These are phyloP conservation scores for Flaveria trinervia DNA, from an alignment of 129 eudicot species.

Conservation along the genomic window DNA sequence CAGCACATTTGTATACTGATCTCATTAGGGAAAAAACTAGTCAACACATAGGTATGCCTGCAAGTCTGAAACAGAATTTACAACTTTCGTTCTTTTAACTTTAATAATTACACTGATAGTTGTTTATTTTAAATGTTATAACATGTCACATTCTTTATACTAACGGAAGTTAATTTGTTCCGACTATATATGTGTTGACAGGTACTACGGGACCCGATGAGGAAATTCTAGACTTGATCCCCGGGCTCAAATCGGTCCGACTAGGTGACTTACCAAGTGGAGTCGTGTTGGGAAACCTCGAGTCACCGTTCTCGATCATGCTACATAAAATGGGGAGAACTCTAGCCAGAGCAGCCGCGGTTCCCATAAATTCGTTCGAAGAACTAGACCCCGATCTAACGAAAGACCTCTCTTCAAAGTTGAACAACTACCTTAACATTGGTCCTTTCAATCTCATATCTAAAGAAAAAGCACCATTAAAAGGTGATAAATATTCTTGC, in stretches of 20 bases:
- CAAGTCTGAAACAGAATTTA: no score
- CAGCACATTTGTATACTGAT: slow-evolving; percentile 54
- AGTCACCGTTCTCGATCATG: slow-evolving; percentile 52
- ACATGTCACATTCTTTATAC: no score
- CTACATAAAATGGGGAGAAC: slow-evolving; percentile 55
- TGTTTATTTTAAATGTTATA: no score
- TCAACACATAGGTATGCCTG: slow-evolving; percentile 33
- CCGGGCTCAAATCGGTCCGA: slow-evolving; percentile 47
- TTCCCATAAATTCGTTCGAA: slow-evolving; percentile 61
- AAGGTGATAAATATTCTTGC: slow-evolving; percentile 45
- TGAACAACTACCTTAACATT: slow-evolving; percentile 45
- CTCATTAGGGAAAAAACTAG: slow-evolving; percentile 36
- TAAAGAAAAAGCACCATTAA: slow-evolving; percentile 14
- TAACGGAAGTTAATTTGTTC: background rate
- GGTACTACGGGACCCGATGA: slow-evolving; percentile 36
- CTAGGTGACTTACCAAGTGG: slow-evolving; percentile 56
- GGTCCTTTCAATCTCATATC: slow-evolving; percentile 58
- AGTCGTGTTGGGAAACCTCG: slow-evolving; percentile 48
- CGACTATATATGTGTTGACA: background rate
- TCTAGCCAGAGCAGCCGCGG: slow-evolving; percentile 54
- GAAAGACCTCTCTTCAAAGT: slow-evolving; percentile 43
- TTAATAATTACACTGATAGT: no score
- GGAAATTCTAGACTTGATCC: slow-evolving; percentile 44
- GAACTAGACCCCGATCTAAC: slow-evolving; percentile 53
- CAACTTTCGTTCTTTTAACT: no score